Evolutionary conservation across 2,329 filamentous ascomycete genomes (phyloP), one percentile per base, ranked within the genome.

Genomic region (Nemania sp.): DNA sequence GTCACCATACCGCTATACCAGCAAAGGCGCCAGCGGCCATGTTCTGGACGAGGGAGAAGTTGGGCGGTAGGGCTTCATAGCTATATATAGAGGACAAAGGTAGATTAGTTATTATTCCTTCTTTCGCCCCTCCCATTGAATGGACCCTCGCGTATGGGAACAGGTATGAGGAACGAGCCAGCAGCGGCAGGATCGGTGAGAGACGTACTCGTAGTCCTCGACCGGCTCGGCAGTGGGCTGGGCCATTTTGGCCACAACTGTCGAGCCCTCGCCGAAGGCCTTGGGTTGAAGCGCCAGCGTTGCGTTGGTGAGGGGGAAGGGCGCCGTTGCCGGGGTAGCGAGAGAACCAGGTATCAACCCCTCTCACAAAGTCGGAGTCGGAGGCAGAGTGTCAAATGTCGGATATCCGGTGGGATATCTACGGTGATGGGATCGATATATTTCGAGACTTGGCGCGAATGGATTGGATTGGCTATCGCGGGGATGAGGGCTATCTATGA

Each of bases 11-110:
- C 77, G 94, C 93, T 82, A 98, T 97, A 75, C 96, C 96, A 67
- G 96, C 96, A 82, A 98, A 98, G 74, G 96, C 96, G 80, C 96
- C 96, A 64, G 96, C 96, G 71, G 91, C 85, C 94, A 98, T 98
- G 82, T 98, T 99, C 80, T 96, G 93, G 73, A 92, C 84, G 78
- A 98, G 87, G 75, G 94, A 96, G 85, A 97, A 97, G 82, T 97
- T 97, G 73, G 94, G 92, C 72, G 95, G 94, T 66, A 99, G 89
- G 73, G 91, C 90, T 87, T 98, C 95, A 88, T 98, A 98, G 83
- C 88, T 90, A 66, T 35, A 32, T 29, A 69, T 15, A 35, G 56
- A 49, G 38, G 26, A 69, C 27, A 18, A 41, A 32, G 61, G 64
- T 58, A 13, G 20, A 24, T 29, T 38, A 32, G 51, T 15, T 11